phyloP scores from a whole-genome alignment of 1,139 yeast genomes.

The Hyphopichia pseudoburtonii region DNA sequence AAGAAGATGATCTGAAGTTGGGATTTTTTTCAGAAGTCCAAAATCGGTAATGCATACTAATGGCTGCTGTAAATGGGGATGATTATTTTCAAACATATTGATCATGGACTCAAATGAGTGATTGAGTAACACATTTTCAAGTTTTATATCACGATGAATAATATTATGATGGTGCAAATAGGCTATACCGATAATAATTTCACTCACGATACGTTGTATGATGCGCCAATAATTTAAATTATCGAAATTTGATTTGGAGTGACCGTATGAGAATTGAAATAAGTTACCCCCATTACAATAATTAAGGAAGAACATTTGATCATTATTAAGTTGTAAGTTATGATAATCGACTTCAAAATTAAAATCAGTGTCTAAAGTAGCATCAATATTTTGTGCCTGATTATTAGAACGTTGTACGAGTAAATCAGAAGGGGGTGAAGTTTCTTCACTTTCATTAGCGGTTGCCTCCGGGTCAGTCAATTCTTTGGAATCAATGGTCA shows the following conservation, averaged over 20 bases:
- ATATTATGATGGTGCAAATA: constrained; percentile 67
- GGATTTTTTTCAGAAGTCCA: constrained; percentile 76
- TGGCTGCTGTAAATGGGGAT: constrained; percentile 21
- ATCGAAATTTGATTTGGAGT: constrained; percentile 23
- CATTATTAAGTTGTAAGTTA: constrained; percentile 23
- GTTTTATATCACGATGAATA: constrained; percentile 85
- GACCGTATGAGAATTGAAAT: constrained; percentile 57
- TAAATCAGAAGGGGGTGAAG: neutral
- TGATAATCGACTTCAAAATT: constrained; percentile 15
- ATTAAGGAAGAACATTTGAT: constrained; percentile 64
- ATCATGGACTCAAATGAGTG: constrained; percentile 15
- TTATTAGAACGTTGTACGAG: neutral
- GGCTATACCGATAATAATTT: constrained; percentile 65
- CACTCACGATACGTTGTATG: constrained; percentile 64
- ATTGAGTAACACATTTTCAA: constrained; percentile 73
- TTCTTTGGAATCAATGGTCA: constrained; percentile 21
- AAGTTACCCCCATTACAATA: constrained; percentile 85
- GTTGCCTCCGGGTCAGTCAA: constrained; percentile 13
- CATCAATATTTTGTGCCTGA: constrained; percentile 1
- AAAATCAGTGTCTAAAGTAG: too few species aligned
- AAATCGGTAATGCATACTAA: constrained; percentile 65
- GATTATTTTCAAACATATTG: constrained; percentile 5
- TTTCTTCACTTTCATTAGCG: constrained; percentile 2
- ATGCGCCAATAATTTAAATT: constrained; percentile 42
- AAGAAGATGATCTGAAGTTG: constrained; percentile 58